Evolutionary conservation across 2,329 filamentous ascomycete species (phyloP), one percentile per base, ranked within the genome.

Genomic region (Alternaria sp.): DNA sequence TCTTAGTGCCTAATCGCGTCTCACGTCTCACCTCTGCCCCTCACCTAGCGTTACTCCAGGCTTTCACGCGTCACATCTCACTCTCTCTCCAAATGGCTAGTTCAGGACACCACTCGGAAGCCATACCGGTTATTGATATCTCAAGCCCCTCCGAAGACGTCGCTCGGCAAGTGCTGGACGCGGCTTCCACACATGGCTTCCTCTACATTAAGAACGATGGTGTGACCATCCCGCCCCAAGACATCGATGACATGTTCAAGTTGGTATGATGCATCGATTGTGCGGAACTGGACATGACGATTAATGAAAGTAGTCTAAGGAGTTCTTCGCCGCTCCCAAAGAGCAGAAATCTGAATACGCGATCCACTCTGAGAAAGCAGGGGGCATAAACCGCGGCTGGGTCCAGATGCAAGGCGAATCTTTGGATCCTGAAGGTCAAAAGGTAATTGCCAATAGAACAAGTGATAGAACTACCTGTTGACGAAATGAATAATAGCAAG

Each of bases 371-470:
- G 86, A 86, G 52, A 77, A 77, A 64, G 82, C 81, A 0, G 77
- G 77, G 9, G 79, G 79, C 36, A 81, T 96, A 83, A 98, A 98
- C 76, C 88, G 89, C 45, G 96, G 95, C 62, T 99, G 94, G 93
- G 88, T 91, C 2, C 89, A 89, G 15, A 94, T 97, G 91, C 91
- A 95, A 73, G 88, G 89, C 12, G 95, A 99, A 81, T 95, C 91
- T 0, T 83, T 98, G 11, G 95, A 98, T 77, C 93, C 94, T 3
- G 88, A 89, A 70, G 89, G 89, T 59, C 93, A 97, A 79, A 88
- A 89, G 79, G 32, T 36, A 1, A 36, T 36, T n/a, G 1, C 0
- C 32, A 9, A n/a, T 7, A 36, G 0, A 36, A 36, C 8, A 36
- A 36, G 1, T 36, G 2, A 36, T 9, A 1, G 0, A 1, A n/a